Conservation (phyloP, 345 rosid genomes). For the Sonneratia caseolaris region DNA sequence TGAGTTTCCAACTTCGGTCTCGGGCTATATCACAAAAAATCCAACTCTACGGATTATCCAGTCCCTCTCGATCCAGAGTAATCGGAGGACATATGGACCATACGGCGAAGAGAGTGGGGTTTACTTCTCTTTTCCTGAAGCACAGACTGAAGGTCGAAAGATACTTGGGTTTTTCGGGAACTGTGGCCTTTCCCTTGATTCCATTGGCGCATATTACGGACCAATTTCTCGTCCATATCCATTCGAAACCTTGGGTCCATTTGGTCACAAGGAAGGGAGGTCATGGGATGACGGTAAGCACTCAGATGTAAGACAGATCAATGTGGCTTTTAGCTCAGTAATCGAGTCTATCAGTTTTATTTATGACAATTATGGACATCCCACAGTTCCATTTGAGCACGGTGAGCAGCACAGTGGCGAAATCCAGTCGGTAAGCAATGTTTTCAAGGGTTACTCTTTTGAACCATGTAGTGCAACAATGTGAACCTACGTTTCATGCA, state of each 20-base stretch:
- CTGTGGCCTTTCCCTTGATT: not conserved
- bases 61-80: not conserved
- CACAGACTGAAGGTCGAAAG: not conserved
- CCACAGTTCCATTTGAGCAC: not conserved
- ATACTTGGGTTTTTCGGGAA: conserved; percentile 2
- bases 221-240: not conserved
- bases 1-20: conserved; percentile 3
- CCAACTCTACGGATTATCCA: not conserved
- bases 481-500: not conserved
- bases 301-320: conserved; percentile 2
- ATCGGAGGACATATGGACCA: not conserved
- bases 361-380: not conserved
- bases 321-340: not conserved
- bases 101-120: not conserved
- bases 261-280: not conserved
- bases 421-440: not conserved
- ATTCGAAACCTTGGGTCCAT: conserved; percentile 2
- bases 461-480: not conserved
- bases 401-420: not conserved
- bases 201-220: conserved; percentile 6
- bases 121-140: not conserved
- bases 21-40: not conserved
- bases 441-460: not conserved
- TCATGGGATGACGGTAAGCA: conserved; percentile 4
- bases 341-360: not conserved